Evolutionary conservation across 2,329 filamentous ascomycete genomes (phyloP), one percentile per base, ranked within the genome.

Genomic region (Acrocalymma vagum): DNA sequence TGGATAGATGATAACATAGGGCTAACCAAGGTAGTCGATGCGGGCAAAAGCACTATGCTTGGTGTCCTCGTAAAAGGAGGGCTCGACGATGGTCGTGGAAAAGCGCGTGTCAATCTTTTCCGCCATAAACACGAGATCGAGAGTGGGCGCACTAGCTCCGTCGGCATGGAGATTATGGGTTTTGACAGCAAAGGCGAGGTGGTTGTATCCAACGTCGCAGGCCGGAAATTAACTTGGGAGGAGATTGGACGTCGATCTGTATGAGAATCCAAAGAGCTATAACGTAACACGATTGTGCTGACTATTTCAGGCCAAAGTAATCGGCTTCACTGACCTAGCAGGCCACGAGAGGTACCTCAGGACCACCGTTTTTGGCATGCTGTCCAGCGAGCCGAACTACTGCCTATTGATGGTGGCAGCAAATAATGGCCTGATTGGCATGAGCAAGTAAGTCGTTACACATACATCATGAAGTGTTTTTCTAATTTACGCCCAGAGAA

Each of bases 91-190:
- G 94, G 94, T 11, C 83, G 94, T 63, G 94, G 94, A 9, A 93
- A 89, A 69, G 93, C 94, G 29, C 87, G 94, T 48, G 89, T 99
- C 35, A 97, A 96, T 53, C 83, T 99, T 9, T 99, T 99, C 73
- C 84, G 94, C 11, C 94, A 99, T 71, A 97, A 99, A 72, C 94
- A 99, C 63, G 94, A 99, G 72, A 88, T 97, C 26, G 94, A 99
- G 72, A 94, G 89, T 30, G 94, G 94, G 2, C 82, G 94, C 53
- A 99, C 94, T 8, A 96, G 90, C 65, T 96, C 92, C 0, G 94
- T 99, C 1, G 93, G 94, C 27, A 95, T 97, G 92, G 94, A 99
- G 70, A 97, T 59, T 48, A 91, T 97, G 87, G 94, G 94, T 2
- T 99, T 96, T 58, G 91, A 97, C 69, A 90, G 87, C 34, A 81